phyloP scores from a whole-genome alignment of 1,139 yeast species.

The Pichia sp. region DNA sequence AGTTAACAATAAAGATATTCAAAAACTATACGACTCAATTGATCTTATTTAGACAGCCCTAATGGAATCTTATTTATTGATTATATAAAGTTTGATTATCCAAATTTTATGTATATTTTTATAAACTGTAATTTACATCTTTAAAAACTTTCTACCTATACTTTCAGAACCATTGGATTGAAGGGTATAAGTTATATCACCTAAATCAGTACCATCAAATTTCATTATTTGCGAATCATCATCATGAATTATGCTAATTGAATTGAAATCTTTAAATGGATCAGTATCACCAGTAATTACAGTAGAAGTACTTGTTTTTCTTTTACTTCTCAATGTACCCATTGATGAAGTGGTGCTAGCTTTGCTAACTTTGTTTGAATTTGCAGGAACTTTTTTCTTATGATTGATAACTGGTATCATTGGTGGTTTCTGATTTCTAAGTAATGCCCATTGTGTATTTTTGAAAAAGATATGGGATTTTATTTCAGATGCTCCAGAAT shows the following conservation, averaged over 20 bases:
- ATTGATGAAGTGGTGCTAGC: conserved; percentile 25
- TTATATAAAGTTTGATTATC: neutral
- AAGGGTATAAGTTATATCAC: conserved; percentile 59
- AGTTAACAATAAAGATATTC: conserved; percentile 5
- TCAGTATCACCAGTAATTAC: conserved; percentile 38
- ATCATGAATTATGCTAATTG: conserved; percentile 75
- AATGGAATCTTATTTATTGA: neutral
- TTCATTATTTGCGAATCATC: conserved; percentile 43
- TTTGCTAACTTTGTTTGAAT: conserved; percentile 17
- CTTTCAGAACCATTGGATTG: conserved; percentile 20
- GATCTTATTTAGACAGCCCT: neutral
- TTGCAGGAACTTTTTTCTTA: conserved; percentile 12
- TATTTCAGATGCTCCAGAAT: conserved; percentile 90
- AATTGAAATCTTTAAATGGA: conserved; percentile 83
- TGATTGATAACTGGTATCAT: conserved; percentile 80
- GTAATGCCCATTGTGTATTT: conserved; percentile 87
- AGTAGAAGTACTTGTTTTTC: conserved; percentile 35
- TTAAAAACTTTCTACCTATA: conserved; percentile 22
- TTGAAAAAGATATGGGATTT: conserved; percentile 88
- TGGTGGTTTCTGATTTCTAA: conserved; percentile 90
- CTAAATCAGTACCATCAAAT: conserved; percentile 48
- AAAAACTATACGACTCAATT: conserved; percentile 13
- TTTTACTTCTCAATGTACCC: conserved; percentile 32
- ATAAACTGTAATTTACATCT: conserved; percentile 16
- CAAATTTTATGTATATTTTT: neutral